Evolutionary conservation across 768 basidiomycete genomes (phyloP).

Genomic region (Suillus weaverae): DNA sequence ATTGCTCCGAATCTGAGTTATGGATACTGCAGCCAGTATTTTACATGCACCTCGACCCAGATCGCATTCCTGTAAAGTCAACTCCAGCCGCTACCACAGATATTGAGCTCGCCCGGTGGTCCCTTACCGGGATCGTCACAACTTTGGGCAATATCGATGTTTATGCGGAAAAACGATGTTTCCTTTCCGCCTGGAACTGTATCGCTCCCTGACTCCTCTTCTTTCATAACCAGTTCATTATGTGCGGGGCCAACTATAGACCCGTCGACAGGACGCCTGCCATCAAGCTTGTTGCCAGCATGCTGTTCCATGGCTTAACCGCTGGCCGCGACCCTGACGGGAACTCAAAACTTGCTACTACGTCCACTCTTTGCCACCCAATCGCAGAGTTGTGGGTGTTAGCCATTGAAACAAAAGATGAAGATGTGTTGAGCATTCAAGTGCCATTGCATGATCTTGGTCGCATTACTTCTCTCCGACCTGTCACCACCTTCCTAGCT

Average conservation of each 20-base stretch:
- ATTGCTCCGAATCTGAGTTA: background rate
- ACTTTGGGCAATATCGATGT: background rate
- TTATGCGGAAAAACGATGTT: too few species aligned
- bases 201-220: background rate
- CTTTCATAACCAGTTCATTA: slow-evolving; percentile 1
- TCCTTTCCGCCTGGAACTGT: background rate
- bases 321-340: background rate
- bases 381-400: background rate
- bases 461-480: background rate
- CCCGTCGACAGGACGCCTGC: background rate
- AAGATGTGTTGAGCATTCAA: background rate
- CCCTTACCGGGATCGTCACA: background rate
- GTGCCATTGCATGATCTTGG: background rate
- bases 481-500: too few species aligned
- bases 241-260: background rate
- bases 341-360: background rate
- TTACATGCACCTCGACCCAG: background rate
- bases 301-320: background rate
- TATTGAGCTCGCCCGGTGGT: slow-evolving; percentile 3
- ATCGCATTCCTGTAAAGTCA: background rate
- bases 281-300: background rate
- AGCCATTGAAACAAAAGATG: background rate
- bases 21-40: background rate
- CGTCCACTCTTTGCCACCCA: background rate
- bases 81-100: background rate